phyloP scores from a whole-genome alignment of 164 flowering plant genomes.

The Tetracentron sinense region DNA sequence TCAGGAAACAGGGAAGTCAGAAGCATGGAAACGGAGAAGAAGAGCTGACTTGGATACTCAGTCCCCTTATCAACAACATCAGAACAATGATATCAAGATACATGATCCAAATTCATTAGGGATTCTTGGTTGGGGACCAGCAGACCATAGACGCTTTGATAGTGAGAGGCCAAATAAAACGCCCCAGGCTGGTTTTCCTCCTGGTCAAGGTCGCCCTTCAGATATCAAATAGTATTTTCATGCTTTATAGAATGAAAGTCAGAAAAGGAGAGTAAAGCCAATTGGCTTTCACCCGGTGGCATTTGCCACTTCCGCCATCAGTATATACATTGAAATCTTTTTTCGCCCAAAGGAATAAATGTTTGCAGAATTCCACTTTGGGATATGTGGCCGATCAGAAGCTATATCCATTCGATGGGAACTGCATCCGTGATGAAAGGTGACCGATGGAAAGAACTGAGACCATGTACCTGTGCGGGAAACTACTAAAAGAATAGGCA shows the following conservation, averaged over 20 bases:
- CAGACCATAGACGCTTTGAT: slow-evolving; percentile 45
- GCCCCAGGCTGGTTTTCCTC: slow-evolving; percentile 47
- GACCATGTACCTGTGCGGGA: slow-evolving; percentile 18
- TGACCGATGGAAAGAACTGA: slow-evolving; percentile 18
- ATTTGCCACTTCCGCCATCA: slow-evolving; percentile 14
- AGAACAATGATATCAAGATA: slow-evolving; percentile 35
- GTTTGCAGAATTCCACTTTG: slow-evolving; percentile 12
- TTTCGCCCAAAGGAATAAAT: slow-evolving; percentile 29
- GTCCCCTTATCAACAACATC: slow-evolving; percentile 37
- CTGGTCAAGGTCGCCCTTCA: slow-evolving; percentile 34
- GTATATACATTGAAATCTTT: slow-evolving; percentile 26
- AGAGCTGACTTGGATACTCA: slow-evolving; percentile 47
- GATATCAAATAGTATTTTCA: slow-evolving; percentile 27
- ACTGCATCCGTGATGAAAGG: slow-evolving; percentile 11
- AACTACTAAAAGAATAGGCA: slow-evolving; percentile 5
- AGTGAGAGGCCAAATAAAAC: slow-evolving; percentile 43
- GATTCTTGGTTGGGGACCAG: slow-evolving; percentile 85
- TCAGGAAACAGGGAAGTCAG: slow-evolving; percentile 57
- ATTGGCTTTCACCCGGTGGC: slow-evolving; percentile 16
- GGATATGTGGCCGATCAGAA: slow-evolving; percentile 6
- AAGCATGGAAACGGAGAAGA: slow-evolving; percentile 85
- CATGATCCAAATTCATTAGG: slow-evolving; percentile 64
- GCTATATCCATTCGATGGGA: slow-evolving; percentile 11
- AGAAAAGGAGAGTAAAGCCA: slow-evolving; percentile 11
- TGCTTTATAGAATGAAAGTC: slow-evolving; percentile 8